A percentile compares a stretch with the other conserved stretches of the same genome.
Conservation (phyloP, 1,284 basidiomycete genomes). For the Trichosporon asahii region DNA sequence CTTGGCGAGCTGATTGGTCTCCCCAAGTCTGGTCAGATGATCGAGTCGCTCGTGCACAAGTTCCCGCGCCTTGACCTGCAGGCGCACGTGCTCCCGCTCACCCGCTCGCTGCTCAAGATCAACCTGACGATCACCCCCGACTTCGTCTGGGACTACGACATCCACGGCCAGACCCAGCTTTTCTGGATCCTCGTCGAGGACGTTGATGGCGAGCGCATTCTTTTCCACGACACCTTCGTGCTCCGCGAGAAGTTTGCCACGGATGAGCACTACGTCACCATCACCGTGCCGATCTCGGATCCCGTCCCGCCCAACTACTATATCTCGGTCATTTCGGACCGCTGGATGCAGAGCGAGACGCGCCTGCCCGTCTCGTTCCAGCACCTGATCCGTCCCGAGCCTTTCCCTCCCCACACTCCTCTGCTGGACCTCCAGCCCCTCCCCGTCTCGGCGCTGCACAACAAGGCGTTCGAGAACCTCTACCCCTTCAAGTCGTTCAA, state of each 20-base stretch:
- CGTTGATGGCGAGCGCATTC: conserved; percentile 91
- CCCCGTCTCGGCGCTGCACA: conserved; percentile 85
- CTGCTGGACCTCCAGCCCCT: conserved; percentile 90
- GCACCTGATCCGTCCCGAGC: conserved; percentile 94
- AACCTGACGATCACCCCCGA: conserved; percentile 90
- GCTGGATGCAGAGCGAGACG: conserved; percentile 94
- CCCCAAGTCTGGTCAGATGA: conserved; percentile 83
- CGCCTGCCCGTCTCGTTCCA: conserved; percentile 95
- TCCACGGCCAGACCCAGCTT: conserved; percentile 80
- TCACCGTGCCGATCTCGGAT: conserved; percentile 94
- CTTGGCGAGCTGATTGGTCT: conserved; percentile 92
- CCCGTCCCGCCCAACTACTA: conserved; percentile 97
- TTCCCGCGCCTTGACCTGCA: conserved; percentile 93
- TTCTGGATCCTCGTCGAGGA: conserved; percentile 96
- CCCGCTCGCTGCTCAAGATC: conserved; percentile 78
- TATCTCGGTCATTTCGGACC: conserved; percentile 89
- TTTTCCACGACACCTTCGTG: conserved; percentile 90
- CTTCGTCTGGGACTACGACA: conserved; percentile 94
- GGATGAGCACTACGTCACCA: conserved; percentile 88
- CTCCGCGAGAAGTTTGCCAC: conserved; percentile 87
- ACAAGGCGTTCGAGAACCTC: conserved; percentile 80
- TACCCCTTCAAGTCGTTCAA: conserved; percentile 88
- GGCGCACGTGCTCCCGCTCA: conserved; percentile 91
- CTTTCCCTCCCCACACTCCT: conserved; percentile 88
- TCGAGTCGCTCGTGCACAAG: conserved; percentile 91